Base-by-base conservation (phyloP, 352 stramenopile species). In the Blastocystis sp. region DNA sequence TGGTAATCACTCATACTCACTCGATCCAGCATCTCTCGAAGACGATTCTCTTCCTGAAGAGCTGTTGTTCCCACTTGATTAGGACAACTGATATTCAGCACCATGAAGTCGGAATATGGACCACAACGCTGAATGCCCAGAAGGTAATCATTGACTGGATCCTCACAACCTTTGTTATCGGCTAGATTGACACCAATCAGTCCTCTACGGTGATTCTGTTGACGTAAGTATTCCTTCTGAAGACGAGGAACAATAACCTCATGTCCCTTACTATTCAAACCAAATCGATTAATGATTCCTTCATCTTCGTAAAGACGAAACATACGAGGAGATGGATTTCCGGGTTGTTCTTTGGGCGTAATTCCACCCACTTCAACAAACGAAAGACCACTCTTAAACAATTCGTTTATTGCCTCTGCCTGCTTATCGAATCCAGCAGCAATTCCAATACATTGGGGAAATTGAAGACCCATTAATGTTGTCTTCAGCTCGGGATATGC, bases 61-160 rank as follows among this genome's bases (percentile, higher is more conserved):
- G 58, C 67, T 51, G 75, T 95, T 88, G 2, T 94, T 98, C 75
- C 75, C 37, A 86, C 75, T 51, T 86, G 75, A 91, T 98, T 98
- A 39, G 95, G 96, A 65, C 92, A 95, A n/a, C 94, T 97, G 43
- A 98, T 93, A 88, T 98, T 98, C 29, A 99, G 94, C 19, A 98
- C 96, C 14, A 99, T 88, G 89, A 98, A 99, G 89, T 98, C 95
- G 9, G 93, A 95, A 87, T 94, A 97, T 51, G 94, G 93, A 67
- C 93, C 95, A 0, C 98, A 90, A 61, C 92, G 89, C 16, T 92
- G 78, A 32, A 98, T 97, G 21, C 95, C 94, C 42, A 90, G 43
- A 39, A 78, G 9, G 37, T 88, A 57, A 29, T 78, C 78, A 16
- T 75, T 32, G 39, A 54, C 32, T 51, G 35, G 58, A 61, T 80